Evolutionary conservation across 345 rosid species (phyloP).

Genomic region (Populus ilicifolia): DNA sequence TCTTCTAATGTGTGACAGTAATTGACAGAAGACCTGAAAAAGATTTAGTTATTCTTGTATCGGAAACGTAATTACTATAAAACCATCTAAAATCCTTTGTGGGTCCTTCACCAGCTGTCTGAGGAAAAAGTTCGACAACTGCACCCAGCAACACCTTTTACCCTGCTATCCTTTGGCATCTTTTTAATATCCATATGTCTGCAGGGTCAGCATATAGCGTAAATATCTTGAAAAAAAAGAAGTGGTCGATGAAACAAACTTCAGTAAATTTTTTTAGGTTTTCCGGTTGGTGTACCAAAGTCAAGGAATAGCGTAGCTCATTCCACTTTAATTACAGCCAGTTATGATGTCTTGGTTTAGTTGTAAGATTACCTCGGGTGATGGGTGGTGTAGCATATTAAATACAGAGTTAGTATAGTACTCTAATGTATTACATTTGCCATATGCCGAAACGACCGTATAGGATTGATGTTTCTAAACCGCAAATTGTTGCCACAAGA

Average conservation of each 20-base stretch:
- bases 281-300: neutral
- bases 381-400: neutral
- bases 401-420: neutral
- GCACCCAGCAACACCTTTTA: neutral
- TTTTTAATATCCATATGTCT: neutral
- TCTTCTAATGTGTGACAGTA: neutral
- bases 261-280: neutral
- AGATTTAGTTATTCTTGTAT: neutral
- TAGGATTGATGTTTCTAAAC: neutral
- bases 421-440: neutral
- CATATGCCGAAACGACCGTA: neutral
- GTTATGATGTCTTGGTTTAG: neutral
- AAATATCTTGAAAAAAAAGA: neutral
- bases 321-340: neutral
- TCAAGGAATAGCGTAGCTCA: neutral
- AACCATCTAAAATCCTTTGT: neutral
- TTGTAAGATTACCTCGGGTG: neutral
- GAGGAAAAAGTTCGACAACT: neutral
- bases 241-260: neutral
- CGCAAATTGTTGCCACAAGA: neutral
- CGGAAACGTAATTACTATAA: neutral
- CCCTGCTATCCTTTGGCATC: neutral
- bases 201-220: neutral
- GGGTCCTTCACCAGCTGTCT: neutral
- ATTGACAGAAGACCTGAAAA: neutral